A percentile compares a stretch with the other conserved stretches of the same genome.
Conservation (phyloP, 352 stramenopile species). For the Discostella stelligera region DNA sequence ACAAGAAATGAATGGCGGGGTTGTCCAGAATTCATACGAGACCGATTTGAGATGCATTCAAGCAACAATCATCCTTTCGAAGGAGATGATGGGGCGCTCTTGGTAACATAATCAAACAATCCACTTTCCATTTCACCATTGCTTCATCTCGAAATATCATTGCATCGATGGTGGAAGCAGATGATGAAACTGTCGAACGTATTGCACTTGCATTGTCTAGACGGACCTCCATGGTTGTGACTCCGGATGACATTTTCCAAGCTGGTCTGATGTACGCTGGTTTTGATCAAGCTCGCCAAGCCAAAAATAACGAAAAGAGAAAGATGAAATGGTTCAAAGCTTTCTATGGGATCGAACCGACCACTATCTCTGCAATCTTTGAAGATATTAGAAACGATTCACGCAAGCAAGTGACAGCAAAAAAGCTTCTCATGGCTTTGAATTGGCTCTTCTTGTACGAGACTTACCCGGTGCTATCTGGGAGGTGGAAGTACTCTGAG, state of each 20-base stretch:
- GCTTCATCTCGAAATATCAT: too few relatives aligned
- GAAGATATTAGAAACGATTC: neutral
- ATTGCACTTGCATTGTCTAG: too few relatives aligned
- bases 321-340: constrained; percentile 19
- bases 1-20: too few relatives aligned
- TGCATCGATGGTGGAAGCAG: too few relatives aligned
- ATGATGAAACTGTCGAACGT: too few relatives aligned
- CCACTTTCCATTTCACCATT: too few relatives aligned
- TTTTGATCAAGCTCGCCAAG: constrained; percentile 6
- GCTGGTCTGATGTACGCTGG: constrained; percentile 15
- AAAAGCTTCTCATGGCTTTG: constrained; percentile 11
- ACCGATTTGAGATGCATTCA: too few relatives aligned
- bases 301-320: neutral
- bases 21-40: too few relatives aligned
- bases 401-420: neutral
- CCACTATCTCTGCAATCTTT: constrained; percentile 10
- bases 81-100: too few relatives aligned
- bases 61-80: too few relatives aligned
- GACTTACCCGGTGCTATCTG: constrained; percentile 6
- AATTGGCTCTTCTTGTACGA: constrained; percentile 15
- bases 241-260: neutral
- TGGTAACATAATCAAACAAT: too few relatives aligned
- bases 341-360: constrained; percentile 10
- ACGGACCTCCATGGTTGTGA: neutral
- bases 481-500: constrained; percentile 15